Evolutionary conservation across 2,329 filamentous ascomycete genomes (phyloP).

Genomic region (Magnaporthiopsis incrustans): DNA sequence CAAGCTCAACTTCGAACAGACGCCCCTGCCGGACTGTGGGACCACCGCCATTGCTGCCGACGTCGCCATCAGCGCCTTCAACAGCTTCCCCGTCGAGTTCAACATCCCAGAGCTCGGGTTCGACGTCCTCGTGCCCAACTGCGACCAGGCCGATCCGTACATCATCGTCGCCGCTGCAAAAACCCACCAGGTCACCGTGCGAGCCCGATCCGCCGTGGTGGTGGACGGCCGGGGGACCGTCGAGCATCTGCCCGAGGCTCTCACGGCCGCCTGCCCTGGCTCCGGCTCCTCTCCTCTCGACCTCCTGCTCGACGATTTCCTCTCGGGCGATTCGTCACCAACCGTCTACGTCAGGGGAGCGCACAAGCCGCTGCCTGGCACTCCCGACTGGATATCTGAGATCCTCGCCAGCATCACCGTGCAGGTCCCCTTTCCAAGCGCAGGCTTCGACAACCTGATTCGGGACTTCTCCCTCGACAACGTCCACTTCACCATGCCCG

Average conservation of each 20-base stretch:
- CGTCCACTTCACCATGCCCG: slow-evolving; percentile 78
- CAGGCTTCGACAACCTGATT: slow-evolving; percentile 73
- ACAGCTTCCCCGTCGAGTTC: slow-evolving; percentile 71
- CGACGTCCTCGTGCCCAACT: slow-evolving; percentile 78
- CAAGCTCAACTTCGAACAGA: slow-evolving; percentile 70
- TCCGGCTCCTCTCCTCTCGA: slow-evolving; percentile 78
- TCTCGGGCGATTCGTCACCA: slow-evolving; percentile 68
- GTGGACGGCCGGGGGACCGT: slow-evolving; percentile 67
- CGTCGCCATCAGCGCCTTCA: slow-evolving; percentile 62
- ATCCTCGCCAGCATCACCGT: slow-evolving; percentile 75
- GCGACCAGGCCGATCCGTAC: slow-evolving; percentile 59
- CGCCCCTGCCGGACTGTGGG: slow-evolving; percentile 38
- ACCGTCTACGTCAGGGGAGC: slow-evolving; percentile 80
- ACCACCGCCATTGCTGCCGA: slow-evolving; percentile 70
- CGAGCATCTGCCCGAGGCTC: slow-evolving; percentile 60
- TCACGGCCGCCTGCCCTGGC: slow-evolving; percentile 68
- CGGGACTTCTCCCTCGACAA: slow-evolving; percentile 80
- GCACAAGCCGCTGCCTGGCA: slow-evolving; percentile 53
- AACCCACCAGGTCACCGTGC: slow-evolving; percentile 58
- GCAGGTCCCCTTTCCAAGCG: slow-evolving; percentile 75
- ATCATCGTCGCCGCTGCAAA: slow-evolving; percentile 73
- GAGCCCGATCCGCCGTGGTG: slow-evolving; percentile 58
- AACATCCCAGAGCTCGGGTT: slow-evolving; percentile 75
- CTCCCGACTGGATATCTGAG: slow-evolving; percentile 75
- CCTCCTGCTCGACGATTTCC: slow-evolving; percentile 68